Evolutionary conservation across 495 filamentous ascomycete genomes (phyloP), one percentile per base, ranked within the genome.

Genomic region (Schizothecium vesticola): DNA sequence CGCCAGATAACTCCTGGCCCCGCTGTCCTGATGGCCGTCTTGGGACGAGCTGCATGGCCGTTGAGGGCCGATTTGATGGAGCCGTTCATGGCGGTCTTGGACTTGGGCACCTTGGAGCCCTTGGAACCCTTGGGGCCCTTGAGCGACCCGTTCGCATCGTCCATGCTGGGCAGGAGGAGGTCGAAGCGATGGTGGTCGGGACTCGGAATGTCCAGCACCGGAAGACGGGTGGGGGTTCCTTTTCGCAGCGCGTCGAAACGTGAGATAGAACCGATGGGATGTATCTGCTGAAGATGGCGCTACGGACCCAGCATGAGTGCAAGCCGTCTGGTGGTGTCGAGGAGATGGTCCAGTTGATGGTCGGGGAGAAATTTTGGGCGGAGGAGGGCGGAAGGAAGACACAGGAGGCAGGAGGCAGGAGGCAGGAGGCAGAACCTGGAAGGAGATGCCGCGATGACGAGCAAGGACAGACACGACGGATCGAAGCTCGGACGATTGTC

Each of bases 1-100:
- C 88, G 72, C 23, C 84, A 72, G 71, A 85, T 66, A 67, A 84
- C 73, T 61, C 83, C 77, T 21, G 76, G 71, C 63, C 72, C 71
- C 67, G 82, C 68, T 66, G 77, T 69, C 7, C 13, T 24, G 12
- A 55, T 33, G n/a, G 61, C 67, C 61, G 57, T 70, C 59, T 70
- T 73, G 55, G 75, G 71, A 25, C 72, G 43, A 58, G 73, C 66
- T 1, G 71, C 66, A 59, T 76, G 74, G 43, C 77, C 77, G 51
- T 78, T 80, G 61, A 75, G 67, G 13, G 68, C 22, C 1, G 69
- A 59, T 36, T 76, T 78, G 36, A 72, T 63, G 62, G 61, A 61
- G 31, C 76, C 74, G 56, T 79, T 79, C 58, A 74, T 61, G 59
- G 66, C 70, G 60, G 16, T 8, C 16, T 51, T 51, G 16, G 71